These are phyloP conservation scores for Blastomyces gilchristii DNA, from an alignment of 2,329 filamentous ascomycete genomes.

Conservation along the genomic window DNA sequence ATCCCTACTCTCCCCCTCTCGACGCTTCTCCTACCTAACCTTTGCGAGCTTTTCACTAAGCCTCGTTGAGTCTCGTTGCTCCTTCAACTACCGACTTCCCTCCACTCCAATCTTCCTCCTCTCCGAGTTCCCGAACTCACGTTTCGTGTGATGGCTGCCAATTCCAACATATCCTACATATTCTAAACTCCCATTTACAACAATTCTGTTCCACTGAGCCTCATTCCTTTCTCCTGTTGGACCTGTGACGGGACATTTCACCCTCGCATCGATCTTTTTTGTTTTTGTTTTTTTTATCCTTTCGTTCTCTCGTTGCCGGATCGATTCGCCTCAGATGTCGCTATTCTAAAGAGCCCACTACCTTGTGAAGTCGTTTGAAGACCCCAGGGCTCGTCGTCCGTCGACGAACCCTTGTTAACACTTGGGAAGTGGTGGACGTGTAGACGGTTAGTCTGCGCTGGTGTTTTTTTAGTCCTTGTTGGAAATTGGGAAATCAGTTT, in stretches of 20 bases:
- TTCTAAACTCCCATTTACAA: not conserved
- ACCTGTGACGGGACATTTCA: not conserved
- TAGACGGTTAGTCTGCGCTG: constrained; percentile 31
- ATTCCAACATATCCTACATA: not conserved
- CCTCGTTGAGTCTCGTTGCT: constrained; percentile 34
- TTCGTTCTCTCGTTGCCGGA: constrained; percentile 15
- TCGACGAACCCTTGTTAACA: constrained; percentile 30
- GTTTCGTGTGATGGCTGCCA: not conserved
- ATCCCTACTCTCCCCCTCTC: constrained; percentile 8
- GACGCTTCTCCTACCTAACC: not conserved
- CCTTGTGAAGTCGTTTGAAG: constrained; percentile 21
- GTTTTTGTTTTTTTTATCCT: constrained; percentile 2
- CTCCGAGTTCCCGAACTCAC: constrained; percentile 3
- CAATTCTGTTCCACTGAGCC: not conserved
- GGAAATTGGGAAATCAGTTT: constrained; percentile 7
- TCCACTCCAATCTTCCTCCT: constrained; percentile 14
- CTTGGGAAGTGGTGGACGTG: constrained; percentile 31
- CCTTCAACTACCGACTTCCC: constrained; percentile 20
- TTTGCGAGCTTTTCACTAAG: constrained; percentile 43
- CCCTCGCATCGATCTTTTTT: not conserved
- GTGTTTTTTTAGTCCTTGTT: constrained; percentile 1
- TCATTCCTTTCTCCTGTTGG: constrained; percentile 1
- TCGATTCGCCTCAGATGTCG: constrained; percentile 29
- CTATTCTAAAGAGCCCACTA: constrained; percentile 29
- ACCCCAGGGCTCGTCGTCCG: constrained; percentile 28